Evolutionary conservation across 768 basidiomycete genomes (phyloP), one percentile per base, ranked within the genome.

Genomic region (Epithele typhae): DNA sequence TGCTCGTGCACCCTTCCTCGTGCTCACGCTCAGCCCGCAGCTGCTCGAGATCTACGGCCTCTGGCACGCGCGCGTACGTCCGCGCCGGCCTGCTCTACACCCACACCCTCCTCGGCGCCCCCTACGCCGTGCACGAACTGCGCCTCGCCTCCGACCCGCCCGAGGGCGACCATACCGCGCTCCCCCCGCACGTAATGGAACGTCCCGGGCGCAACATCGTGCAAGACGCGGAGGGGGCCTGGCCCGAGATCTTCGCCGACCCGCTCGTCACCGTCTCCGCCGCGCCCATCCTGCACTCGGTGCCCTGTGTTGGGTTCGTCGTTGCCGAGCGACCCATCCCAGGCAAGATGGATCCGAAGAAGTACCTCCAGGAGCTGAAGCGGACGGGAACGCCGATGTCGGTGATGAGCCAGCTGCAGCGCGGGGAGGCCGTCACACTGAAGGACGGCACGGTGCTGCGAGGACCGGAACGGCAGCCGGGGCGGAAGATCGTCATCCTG

Each of bases 111-210:
- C 72, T 92, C 21, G 77, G 76, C 9, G 63, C 68, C 1, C 75
- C 82, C 2, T 94, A 87, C 57, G 77, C 87, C 43, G 87, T 93
- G 21, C 90, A 94, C 64, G 92, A 94, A 62, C 71, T 94, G 14
- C 80, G 83, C 17, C 76, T 78, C 41, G 73, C 77, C 10, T 65
- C 70, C 18, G 88, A 92, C 60, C 73, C 80, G 2, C 63, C 66
- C 19, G 57, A 59, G 17, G 77, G 73, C n/a, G 79, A 81, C 54
- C 63, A 63, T 52, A 77, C 73, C 6, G 52, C 63, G 18, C 60
- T 85, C 10, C 62, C 77, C 34, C 71, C 58, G 40, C 77, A 76
- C 47, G 51, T 68, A 1, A 70, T 72, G 30, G 92, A 93, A 63
- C 70, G 74, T 5, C 66, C 73, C 18, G 89, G 90, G 1, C 75